Percentiles rank a stretch among this genome's conserved stretches.
Conservation (phyloP, 2,329 filamentous ascomycete genomes). For the Diaporthe sp. region DNA sequence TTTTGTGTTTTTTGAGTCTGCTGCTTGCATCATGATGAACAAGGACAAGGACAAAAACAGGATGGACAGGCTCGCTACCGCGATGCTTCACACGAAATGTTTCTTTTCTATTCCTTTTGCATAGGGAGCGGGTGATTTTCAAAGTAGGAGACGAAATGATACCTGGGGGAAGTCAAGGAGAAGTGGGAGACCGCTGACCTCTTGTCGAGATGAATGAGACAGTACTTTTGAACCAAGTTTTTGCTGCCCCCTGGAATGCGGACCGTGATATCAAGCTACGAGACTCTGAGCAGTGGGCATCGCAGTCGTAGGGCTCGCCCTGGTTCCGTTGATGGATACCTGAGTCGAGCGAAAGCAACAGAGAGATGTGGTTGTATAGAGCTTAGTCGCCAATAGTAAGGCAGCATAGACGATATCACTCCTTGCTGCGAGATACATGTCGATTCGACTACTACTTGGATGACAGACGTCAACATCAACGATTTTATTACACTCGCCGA, state of each 20-base stretch:
- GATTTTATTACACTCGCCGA: background rate
- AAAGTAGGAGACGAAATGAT: constrained; percentile 33
- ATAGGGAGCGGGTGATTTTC: constrained; percentile 34
- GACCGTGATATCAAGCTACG: background rate
- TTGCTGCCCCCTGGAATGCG: background rate
- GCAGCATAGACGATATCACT: background rate
- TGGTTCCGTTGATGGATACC: background rate
- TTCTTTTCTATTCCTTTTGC: constrained; percentile 32
- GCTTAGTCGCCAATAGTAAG: background rate
- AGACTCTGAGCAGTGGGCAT: background rate
- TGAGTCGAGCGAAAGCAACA: background rate
- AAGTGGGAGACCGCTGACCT: constrained; percentile 17
- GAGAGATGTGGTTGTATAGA: background rate
- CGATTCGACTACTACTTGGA: background rate
- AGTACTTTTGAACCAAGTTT: constrained; percentile 17
- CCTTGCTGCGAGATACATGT: background rate
- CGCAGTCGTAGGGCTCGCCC: background rate
- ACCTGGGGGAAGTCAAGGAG: constrained; percentile 21
- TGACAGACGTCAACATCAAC: background rate
- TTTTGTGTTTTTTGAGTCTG: constrained; percentile 19
- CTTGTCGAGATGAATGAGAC: constrained; percentile 24
- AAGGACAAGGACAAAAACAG: constrained; percentile 29
- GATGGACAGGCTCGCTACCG: constrained; percentile 22
- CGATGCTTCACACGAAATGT: constrained; percentile 32
- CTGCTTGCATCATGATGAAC: constrained; percentile 34